phyloP scores from a whole-genome alignment of 1,284 basidiomycete species.

The Thelephora terrestris region DNA sequence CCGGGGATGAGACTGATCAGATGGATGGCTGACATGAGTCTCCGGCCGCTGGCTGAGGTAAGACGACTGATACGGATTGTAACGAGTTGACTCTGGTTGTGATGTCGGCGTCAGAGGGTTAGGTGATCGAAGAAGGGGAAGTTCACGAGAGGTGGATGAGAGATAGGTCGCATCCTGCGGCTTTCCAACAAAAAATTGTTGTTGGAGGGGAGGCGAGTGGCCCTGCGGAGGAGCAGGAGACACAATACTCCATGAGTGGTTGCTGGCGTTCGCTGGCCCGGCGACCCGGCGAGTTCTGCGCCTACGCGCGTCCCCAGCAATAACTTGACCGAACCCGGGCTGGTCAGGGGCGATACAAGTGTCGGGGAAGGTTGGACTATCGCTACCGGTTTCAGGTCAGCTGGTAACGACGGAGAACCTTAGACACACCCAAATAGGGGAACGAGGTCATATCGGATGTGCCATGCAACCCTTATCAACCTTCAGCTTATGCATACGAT shows the following conservation, averaged over 20 bases:
- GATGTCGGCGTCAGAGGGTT: no score
- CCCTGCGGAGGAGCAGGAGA: constrained; percentile 9
- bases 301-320: constrained; percentile 50
- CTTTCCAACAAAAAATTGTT: no score
- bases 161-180: no score
- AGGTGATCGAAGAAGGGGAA: no score
- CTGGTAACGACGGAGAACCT: constrained; percentile 1
- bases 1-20: no score
- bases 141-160: no score
- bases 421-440: constrained; percentile 67
- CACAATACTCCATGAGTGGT: constrained; percentile 19
- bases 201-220: no score
- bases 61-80: no score
- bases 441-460: constrained; percentile 74
- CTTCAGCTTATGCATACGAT: constrained; percentile 5
- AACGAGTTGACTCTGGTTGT: no score
- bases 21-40: no score
- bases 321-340: constrained; percentile 71
- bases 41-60: no score
- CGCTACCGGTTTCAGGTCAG: neutral
- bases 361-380: constrained; percentile 54
- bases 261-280: constrained; percentile 13
- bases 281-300: constrained; percentile 45
- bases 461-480: constrained; percentile 63
- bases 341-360: constrained; percentile 75